Percentiles rank a stretch among this genome's conserved stretches.
Conservation (phyloP, 352 stramenopile genomes). For the Phytopythium sindhum region DNA sequence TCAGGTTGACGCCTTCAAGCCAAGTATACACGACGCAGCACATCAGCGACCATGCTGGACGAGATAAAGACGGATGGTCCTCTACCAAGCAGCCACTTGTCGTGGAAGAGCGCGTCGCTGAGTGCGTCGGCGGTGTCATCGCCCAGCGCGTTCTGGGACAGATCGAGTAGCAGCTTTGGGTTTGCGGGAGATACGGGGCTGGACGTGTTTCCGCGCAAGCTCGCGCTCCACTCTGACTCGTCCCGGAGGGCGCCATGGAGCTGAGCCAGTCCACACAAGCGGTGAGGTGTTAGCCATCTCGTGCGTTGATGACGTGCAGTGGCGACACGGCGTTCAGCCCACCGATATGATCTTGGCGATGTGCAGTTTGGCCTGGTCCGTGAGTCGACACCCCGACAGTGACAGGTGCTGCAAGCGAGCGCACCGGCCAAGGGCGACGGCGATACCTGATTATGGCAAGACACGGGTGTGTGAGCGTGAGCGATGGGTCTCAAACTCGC, state of each 20-base stretch:
- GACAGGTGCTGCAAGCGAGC: constrained; percentile 37
- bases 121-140: constrained; percentile 35
- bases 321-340: neutral
- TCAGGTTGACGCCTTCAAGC: constrained; percentile 40
- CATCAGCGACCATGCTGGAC: neutral
- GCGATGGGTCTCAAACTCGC: neutral
- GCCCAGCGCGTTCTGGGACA: constrained; percentile 43
- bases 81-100: constrained; percentile 63
- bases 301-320: no score
- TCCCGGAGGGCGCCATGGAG: constrained; percentile 51
- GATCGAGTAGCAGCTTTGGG: constrained; percentile 39
- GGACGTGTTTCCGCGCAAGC: constrained; percentile 34
- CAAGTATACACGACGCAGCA: neutral
- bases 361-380: constrained; percentile 41
- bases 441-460: constrained; percentile 21
- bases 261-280: constrained; percentile 12
- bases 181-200: constrained; percentile 1
- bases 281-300: neutral
- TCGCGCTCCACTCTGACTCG: constrained; percentile 54
- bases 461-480: neutral
- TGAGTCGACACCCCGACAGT: constrained; percentile 42
- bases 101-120: constrained; percentile 51
- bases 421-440: constrained; percentile 37
- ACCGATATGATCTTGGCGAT: constrained; percentile 64
- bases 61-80: neutral